Base-by-base conservation (phyloP, 1,139 yeast species). In the Lodderomyces orthopsilosis region DNA sequence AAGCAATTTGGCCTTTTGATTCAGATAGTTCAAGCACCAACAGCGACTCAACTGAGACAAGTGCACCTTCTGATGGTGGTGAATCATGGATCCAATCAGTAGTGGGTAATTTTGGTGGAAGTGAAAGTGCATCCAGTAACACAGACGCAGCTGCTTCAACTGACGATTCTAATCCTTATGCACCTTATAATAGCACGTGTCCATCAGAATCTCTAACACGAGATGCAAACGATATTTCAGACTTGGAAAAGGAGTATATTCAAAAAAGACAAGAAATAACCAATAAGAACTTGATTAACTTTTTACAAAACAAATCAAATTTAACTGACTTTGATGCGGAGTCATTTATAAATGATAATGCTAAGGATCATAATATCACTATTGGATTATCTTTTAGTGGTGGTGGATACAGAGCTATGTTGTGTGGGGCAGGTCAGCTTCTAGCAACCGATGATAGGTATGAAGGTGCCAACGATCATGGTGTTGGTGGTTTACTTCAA, bases 391-490 rank as follows among this genome's bases (percentile, higher is more conserved):
- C 76, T 2, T 69, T 70, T 45, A 66, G 74, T 47, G 77, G 77
- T 1, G 77, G 77, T 32, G 76, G 77, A 1, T 71, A 69, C 49
- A 56, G 77, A 41, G 75, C 77, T 37, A 70, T 71, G 75, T 57
- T 72, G 34, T 51, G 55, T 32, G 76, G 75, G 5, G 77, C 75
- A 0, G 77, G 77, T 2, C 63, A 68, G 43, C 44, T 70, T 6
- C 50, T 67, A 33, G 74, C 66, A 1, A 54, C 70, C 9, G 77
- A 72, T 48, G 57, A 53, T 35, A 49, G 76, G 36, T 65, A 53
- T 40, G 46, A 52, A 32, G 61, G 54, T 19, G 53, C 72, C 30
- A 56, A 47, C 15, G 34, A 48, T 1, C 46, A 53, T 23, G 75
- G 68, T 0, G 57, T 72, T 34, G 76, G 76, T 0, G 77, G 77